Base-by-base conservation (phyloP, 1,139 yeast species). In the Blastobotrys malaysiensis region DNA sequence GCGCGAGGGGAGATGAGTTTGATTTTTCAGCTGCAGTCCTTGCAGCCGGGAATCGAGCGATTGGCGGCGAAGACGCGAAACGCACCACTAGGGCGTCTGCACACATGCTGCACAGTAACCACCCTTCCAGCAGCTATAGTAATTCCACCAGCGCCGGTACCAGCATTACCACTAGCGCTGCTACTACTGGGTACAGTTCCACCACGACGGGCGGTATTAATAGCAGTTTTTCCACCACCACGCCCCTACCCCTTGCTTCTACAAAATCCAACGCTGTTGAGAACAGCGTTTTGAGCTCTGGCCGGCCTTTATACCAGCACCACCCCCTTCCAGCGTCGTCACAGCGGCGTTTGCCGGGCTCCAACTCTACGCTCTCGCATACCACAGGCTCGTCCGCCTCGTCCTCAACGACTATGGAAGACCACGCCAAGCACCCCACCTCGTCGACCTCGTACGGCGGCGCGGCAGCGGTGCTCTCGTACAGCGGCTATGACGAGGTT, bases 391-490 rank as follows among this genome's bases (percentile, higher is more conserved):
- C n/a, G n/a, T n/a, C n/a, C n/a, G n/a, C n/a, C n/a, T 22, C 9
- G 26, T 5, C 9, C 26, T 22, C 26, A 9, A 22, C 9, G 26
- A 26, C 36, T 5, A 5, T 26, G 36, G 36, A 26, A 5, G 36
- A 26, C 9, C 31, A 9, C 14, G 39, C 39, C 14, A 31, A 26
- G 13, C 3, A 5, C 7, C 26, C 5, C 26, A 22, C 7, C 7
- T 5, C 7, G 7, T 22, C 36, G 36, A 26, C 36, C 36, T 44
- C 48, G 16, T 50, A 50, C 44, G 39, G 46, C 18, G 56, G 51
- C 19, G 48, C 49, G 11, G 50, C 45, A 9, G 56, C 50, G 14
- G 48, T 44, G n/a, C 22, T 13, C 26, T 16, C 50, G 45, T 44
- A 14, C 14, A 16, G 24, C 16, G 52, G 21, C 11, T 43, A 44